Base-by-base conservation (phyloP, 495 filamentous ascomycete species). In the Penicillium simplicissimum region DNA sequence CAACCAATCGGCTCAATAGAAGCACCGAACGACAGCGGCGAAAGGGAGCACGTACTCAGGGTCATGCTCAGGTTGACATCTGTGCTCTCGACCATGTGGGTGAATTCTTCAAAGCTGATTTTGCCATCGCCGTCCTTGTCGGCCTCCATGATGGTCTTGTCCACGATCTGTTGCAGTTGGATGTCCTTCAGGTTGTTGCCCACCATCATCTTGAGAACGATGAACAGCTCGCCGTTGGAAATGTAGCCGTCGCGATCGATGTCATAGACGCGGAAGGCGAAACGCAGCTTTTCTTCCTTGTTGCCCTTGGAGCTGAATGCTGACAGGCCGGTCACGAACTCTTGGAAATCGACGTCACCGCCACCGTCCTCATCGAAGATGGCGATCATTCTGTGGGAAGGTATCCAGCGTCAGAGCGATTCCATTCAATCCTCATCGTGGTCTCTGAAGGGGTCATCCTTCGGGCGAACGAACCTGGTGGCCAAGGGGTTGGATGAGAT, bases 191-290 rank as follows among this genome's bases (percentile, higher is more conserved):
- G 79, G 78, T 99, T 99, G 79, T 92, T 97, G 48, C 95, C 95
- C 62, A 99, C 95, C 95, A 99, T 99, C 95, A 99, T 99, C 87
- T 99, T 99, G 64, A 99, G 82, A 69, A 99, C 95, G 71, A 99
- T 97, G 75, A 98, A 99, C 45, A 99, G 82, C 81, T 99, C 95
- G 61, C 95, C 95, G 77, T 99, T 99, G 79, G 90, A 95, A 68
- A 99, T 99, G 76, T 91, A 99, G 6, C 96, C 95, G 79, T 99
- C 95, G 33, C 95, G 89, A 79, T 99, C 95, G 66, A 99, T 98
- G 74, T 99, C 95, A 81, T 99, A 99, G 51, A 99, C 95, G 76
- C 97, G 96, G 85, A 99, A 99, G 47, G 95, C 95, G 72, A 99
- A 99, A 31, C 84, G 87, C 59, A 98, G 84, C 80, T 99, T 99